A percentile compares a stretch with the other conserved stretches of the same genome.
These are phyloP conservation scores for Inga leiocalycina DNA, from an alignment of 306 rosid genomes.

Conservation along the genomic window DNA sequence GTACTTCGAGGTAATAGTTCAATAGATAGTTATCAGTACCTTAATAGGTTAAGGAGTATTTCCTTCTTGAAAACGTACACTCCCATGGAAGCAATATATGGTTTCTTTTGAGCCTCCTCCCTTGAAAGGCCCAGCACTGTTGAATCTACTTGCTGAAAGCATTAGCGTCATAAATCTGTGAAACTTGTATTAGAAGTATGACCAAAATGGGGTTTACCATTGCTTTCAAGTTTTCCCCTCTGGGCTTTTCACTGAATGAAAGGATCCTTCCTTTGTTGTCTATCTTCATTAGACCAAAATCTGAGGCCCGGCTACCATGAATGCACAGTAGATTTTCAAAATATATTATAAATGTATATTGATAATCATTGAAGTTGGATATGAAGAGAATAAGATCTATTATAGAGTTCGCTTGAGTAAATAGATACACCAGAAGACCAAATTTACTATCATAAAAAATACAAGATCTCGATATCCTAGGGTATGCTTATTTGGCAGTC, in stretches of 20 bases:
- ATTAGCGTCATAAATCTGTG: constrained; percentile 23
- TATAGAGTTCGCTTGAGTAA: constrained; percentile 1
- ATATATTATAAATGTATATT: constrained; percentile 3
- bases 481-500: not conserved
- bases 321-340: constrained; percentile 36
- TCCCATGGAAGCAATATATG: constrained; percentile 83
- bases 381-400: not conserved
- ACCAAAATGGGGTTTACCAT: constrained; percentile 53
- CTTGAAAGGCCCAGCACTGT: constrained; percentile 65
- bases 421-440: not conserved
- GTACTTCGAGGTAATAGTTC: not conserved
- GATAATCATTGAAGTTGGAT: constrained; percentile 2
- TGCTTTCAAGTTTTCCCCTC: constrained; percentile 72
- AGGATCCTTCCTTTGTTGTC: constrained; percentile 71
- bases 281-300: constrained; percentile 96
- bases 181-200: not conserved
- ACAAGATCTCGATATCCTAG: not conserved
- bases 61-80: constrained; percentile 79
- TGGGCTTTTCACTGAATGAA: constrained; percentile 91
- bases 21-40: constrained; percentile 39
- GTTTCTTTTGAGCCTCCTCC: constrained; percentile 69
- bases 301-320: constrained; percentile 88
- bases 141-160: constrained; percentile 69
- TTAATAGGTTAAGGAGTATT: constrained; percentile 68
- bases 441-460: not conserved